Percentiles rank a stretch among this genome's conserved stretches.
Evolutionary conservation across 164 flowering plant genomes (phyloP).

Genomic region (Paratinospora sagittata): DNA sequence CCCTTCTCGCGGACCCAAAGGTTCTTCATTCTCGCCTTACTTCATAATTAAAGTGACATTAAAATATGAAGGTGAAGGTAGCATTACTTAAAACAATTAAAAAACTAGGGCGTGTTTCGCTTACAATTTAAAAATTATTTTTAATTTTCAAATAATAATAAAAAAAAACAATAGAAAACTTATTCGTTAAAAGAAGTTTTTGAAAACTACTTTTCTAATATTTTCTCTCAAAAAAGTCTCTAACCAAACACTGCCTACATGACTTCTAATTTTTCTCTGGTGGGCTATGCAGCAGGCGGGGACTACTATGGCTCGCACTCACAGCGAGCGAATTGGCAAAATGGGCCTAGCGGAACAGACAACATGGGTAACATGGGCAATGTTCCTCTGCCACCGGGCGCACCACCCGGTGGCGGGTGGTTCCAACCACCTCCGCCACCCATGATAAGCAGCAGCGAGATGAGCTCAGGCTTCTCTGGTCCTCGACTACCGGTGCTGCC

Average conservation of each 20-base stretch:
- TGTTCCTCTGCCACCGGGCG: slow-evolving; percentile 24
- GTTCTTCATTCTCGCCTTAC: background rate
- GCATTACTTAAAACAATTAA: too few relatives aligned
- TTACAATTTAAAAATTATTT: background rate
- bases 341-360: slow-evolving; percentile 15
- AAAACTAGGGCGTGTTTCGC: background rate
- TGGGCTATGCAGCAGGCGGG: slow-evolving; percentile 13
- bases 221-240: too few relatives aligned
- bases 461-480: slow-evolving; percentile 34
- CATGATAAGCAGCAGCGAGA: slow-evolving; percentile 23
- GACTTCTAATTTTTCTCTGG: too few relatives aligned
- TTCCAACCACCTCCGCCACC: slow-evolving; percentile 32
- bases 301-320: slow-evolving; percentile 22
- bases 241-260: too few relatives aligned
- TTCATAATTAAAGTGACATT: too few relatives aligned
- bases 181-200: too few relatives aligned
- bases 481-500: slow-evolving; percentile 22
- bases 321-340: slow-evolving; percentile 14
- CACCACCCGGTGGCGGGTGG: slow-evolving; percentile 18
- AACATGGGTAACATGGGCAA: slow-evolving; percentile 17
- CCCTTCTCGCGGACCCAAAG: slow-evolving; percentile 12
- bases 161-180: too few relatives aligned
- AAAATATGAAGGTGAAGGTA: too few relatives aligned
- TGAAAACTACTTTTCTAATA: too few relatives aligned
- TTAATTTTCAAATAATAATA: background rate